Percentiles rank a stretch among this genome's conserved stretches.
phyloP scores from a whole-genome alignment of 495 filamentous ascomycete genomes.

The Hypoxylon lienhwacheense region DNA sequence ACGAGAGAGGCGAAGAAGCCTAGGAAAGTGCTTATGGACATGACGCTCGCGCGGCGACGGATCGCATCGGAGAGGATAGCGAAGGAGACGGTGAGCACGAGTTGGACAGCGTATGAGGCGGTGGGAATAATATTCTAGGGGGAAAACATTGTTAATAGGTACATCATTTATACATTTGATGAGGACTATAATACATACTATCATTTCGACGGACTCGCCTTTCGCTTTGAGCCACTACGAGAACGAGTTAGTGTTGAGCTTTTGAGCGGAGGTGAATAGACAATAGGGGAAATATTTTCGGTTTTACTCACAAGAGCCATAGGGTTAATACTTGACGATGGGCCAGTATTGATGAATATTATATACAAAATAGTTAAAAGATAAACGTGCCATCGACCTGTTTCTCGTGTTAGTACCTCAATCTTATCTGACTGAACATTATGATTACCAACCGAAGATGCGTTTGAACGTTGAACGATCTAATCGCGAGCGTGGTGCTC shows the following conservation, averaged over 20 bases:
- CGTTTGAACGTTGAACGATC: constrained; percentile 53
- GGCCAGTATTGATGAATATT: constrained; percentile 32
- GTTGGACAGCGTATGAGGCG: constrained; percentile 46
- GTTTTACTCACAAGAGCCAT: constrained; percentile 32
- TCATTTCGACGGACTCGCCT: constrained; percentile 44
- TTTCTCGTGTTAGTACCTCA: neutral
- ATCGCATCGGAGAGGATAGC: constrained; percentile 53
- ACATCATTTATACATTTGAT: neutral
- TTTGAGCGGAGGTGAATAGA: too few relatives aligned
- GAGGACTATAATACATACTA: constrained; percentile 22
- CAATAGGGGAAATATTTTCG: neutral
- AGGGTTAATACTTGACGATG: constrained; percentile 33
- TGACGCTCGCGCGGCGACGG: constrained; percentile 49
- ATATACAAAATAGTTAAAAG: constrained; percentile 50
- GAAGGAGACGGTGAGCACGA: constrained; percentile 40
- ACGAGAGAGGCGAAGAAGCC: constrained; percentile 47
- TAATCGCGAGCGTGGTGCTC: constrained; percentile 48
- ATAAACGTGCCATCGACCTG: constrained; percentile 54
- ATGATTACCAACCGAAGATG: constrained; percentile 46
- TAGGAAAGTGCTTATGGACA: constrained; percentile 48
- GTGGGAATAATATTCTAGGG: constrained; percentile 47
- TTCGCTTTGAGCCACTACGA: constrained; percentile 48
- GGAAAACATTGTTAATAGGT: neutral
- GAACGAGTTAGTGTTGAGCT: neutral
- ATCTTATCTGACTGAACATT: constrained; percentile 3